Percentiles rank a stretch among this genome's conserved stretches.
phyloP scores from a whole-genome alignment of 2,329 filamentous ascomycete species.

The Monosporascus sp. region DNA sequence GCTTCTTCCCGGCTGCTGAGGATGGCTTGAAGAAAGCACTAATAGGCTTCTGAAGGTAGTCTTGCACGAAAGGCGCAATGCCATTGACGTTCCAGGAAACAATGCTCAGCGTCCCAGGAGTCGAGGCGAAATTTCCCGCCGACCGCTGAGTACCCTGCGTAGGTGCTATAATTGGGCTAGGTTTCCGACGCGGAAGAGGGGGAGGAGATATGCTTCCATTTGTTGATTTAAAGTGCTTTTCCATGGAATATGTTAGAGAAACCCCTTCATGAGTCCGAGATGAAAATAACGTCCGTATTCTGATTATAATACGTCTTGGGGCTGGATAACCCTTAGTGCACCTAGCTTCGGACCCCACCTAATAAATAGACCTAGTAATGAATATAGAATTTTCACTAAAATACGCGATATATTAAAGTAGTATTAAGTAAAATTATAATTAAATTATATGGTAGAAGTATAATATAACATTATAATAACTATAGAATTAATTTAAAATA shows the following conservation, averaged over 20 bases:
- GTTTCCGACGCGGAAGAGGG: neutral
- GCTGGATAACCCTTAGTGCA: conserved; percentile 39
- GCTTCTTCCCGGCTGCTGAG: conserved; percentile 33
- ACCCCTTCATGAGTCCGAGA: neutral
- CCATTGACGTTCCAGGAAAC: conserved; percentile 12
- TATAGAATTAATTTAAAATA: too few species aligned
- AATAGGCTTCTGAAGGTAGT: conserved; percentile 5
- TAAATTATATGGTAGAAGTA: too few species aligned
- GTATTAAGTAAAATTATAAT: too few species aligned
- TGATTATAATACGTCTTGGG: conserved; percentile 36
- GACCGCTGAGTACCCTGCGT: neutral
- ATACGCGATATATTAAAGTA: too few species aligned
- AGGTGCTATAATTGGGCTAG: neutral
- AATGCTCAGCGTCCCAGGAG: conserved; percentile 1
- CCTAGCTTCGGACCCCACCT: too few species aligned
- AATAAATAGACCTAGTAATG: too few species aligned
- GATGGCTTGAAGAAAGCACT: conserved; percentile 2
- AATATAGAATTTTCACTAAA: too few species aligned
- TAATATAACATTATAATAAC: too few species aligned
- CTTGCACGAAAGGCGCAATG: conserved; percentile 4
- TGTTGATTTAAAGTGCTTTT: neutral
- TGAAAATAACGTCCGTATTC: too few species aligned
- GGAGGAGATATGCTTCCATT: neutral
- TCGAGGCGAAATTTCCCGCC: neutral
- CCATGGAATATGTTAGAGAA: neutral